Evolutionary conservation across 2,329 filamentous ascomycete genomes (phyloP).

Genomic region (Arthrobotrys pseudoclavata): DNA sequence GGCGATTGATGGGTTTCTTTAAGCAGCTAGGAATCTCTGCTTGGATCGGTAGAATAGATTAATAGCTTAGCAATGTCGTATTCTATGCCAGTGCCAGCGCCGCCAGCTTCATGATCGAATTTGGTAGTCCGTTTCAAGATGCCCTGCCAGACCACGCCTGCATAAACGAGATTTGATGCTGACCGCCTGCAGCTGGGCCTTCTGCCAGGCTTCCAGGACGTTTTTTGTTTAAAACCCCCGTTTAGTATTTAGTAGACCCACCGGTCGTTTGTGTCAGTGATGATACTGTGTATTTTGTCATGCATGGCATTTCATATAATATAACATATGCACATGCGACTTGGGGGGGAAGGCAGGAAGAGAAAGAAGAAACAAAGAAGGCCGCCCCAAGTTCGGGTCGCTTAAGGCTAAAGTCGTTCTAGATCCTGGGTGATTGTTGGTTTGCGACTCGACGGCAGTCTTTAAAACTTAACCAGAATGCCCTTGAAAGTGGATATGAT

Average conservation of each 20-base stretch:
- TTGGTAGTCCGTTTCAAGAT: constrained; percentile 57
- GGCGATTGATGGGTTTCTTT: constrained; percentile 18
- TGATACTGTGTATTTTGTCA: constrained; percentile 8
- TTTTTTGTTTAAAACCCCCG: constrained; percentile 4
- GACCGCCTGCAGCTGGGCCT: constrained; percentile 37
- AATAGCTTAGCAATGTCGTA: constrained; percentile 3
- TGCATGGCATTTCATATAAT: constrained; percentile 1
- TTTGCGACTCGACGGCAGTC: too few relatives aligned
- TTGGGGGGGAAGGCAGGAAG: neutral
- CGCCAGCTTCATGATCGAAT: constrained; percentile 28
- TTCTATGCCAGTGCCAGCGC: constrained; percentile 4
- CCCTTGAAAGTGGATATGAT: constrained; percentile 12
- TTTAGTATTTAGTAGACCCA: constrained; percentile 9
- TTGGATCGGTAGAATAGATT: constrained; percentile 17
- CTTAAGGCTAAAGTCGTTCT: constrained; percentile 12
- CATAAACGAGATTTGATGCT: constrained; percentile 60
- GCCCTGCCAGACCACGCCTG: constrained; percentile 47
- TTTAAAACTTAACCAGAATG: neutral
- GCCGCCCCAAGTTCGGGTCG: neutral
- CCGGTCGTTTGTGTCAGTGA: constrained; percentile 11
- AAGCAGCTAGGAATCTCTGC: neutral
- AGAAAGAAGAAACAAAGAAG: neutral
- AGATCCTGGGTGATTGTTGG: neutral
- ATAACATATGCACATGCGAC: constrained; percentile 21
- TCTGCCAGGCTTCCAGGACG: constrained; percentile 24